A percentile compares a stretch with the other conserved stretches of the same genome.
phyloP scores from a whole-genome alignment of 495 filamentous ascomycete species.

The Neurospora sp. region DNA sequence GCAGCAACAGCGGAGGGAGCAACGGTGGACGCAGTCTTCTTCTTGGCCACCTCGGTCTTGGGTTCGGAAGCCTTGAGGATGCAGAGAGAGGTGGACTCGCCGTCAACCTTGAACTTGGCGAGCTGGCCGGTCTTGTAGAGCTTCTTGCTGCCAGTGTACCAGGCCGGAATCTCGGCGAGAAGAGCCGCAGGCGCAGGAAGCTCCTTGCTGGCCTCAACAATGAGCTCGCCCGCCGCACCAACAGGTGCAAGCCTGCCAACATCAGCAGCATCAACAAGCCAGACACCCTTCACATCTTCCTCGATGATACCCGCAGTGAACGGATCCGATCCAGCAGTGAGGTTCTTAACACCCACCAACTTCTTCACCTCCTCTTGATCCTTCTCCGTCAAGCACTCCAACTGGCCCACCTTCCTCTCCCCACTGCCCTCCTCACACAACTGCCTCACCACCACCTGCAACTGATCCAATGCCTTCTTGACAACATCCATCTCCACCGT shows the following conservation, averaged over 20 bases:
- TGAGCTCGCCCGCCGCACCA: constrained; percentile 37
- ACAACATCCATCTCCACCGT: constrained; percentile 23
- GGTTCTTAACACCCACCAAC: constrained; percentile 2
- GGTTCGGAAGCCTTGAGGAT: constrained; percentile 4
- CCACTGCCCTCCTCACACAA: constrained; percentile 18
- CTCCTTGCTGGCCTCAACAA: constrained; percentile 13
- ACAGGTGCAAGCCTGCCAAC: constrained; percentile 25
- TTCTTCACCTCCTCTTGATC: constrained; percentile 11
- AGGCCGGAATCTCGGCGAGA: not conserved
- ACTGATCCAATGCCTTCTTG: constrained; percentile 21
- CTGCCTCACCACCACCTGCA: constrained; percentile 19
- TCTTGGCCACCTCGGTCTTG: constrained; percentile 2
- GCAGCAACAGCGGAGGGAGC: constrained; percentile 4
- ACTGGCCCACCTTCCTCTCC: constrained; percentile 12
- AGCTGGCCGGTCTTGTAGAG: constrained; percentile 24
- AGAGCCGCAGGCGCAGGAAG: constrained; percentile 1
- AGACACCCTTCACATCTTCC: constrained; percentile 15
- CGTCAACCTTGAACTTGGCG: constrained; percentile 17
- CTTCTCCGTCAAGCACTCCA: constrained; percentile 16
- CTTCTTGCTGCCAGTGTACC: not conserved
- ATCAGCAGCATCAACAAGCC: constrained; percentile 32
- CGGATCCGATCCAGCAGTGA: not conserved
- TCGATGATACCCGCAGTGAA: not conserved
- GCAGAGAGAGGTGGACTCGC: not conserved
- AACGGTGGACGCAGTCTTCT: constrained; percentile 2